Evolutionary conservation across 768 basidiomycete genomes (phyloP), one percentile per base, ranked within the genome.

Genomic region (Agrocybe pediades): DNA sequence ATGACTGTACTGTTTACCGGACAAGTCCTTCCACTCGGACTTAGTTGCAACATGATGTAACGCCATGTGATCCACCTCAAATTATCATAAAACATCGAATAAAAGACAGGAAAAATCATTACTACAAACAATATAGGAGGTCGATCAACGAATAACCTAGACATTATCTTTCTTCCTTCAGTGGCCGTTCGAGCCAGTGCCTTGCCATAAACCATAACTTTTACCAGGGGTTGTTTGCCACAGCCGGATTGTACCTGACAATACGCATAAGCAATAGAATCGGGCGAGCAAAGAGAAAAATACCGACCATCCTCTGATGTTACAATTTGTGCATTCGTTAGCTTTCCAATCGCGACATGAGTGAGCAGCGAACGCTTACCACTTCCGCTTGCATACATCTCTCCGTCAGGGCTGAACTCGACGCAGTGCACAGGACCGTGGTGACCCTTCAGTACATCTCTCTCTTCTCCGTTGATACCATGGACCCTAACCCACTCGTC

Each of bases 401-500:
- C 97, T 20, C 96, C 96, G 67, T 98, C 96, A 0, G 96, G 96
- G 65, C 90, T 92, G 70, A 88, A 96, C 63, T 91, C 88, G 43
- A 96, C 88, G 50, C 91, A 92, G 63, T 96, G 94, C 16, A 98
- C 95, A 17, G 96, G 95, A 20, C 96, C 97, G 67, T 98, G 97
- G 65, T 98, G 97, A 3, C 96, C 96, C 70, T 97, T 96, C 53
- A 95, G 80, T 25, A 97, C 82, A 53, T 98, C 96, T 58, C 83
- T 74, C 74, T 99, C 95, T 68, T 88, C 86, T 1, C 96, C 97
- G 26, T 89, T 83, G 65, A 95, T 85, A 15, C 88, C 89, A 67
- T 98, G 94, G 25, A 98, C 85, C 29, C 96, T 81, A 41, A 99
- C 95, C 97, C 97, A 98, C 63, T 98, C 95, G 69, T 99, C 97